Percentiles rank a stretch among this genome's conserved stretches.
phyloP scores from a whole-genome alignment of 2,329 filamentous ascomycete species.

The Kalmusia sp. region DNA sequence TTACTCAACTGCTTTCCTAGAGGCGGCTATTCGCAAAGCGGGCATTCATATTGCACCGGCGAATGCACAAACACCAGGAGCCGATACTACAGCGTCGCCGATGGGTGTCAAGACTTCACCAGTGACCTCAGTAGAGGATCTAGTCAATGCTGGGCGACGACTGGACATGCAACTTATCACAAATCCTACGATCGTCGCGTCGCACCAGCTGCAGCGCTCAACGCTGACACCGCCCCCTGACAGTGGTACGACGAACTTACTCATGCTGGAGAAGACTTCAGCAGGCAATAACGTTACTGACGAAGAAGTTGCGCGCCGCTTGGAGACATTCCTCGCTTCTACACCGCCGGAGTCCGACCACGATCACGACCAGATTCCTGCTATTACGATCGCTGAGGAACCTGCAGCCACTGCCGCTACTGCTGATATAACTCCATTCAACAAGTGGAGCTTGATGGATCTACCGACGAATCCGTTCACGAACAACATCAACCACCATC shows the following conservation, averaged over 20 bases:
- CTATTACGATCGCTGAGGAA: constrained; percentile 38
- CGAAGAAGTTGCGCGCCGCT: constrained; percentile 55
- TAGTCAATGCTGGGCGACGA: constrained; percentile 54
- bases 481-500: constrained; percentile 38
- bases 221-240: constrained; percentile 52
- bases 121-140: constrained; percentile 53
- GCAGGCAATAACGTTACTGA: constrained; percentile 47
- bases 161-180: constrained; percentile 40
- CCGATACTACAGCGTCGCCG: constrained; percentile 11
- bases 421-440: constrained; percentile 15
- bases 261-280: constrained; percentile 38
- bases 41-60: constrained; percentile 72
- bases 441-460: constrained; percentile 29
- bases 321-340: constrained; percentile 59
- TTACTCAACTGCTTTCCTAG: constrained; percentile 93
- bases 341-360: constrained; percentile 56
- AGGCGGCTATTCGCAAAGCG: constrained; percentile 87
- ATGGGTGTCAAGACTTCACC: constrained; percentile 31
- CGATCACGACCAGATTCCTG: constrained; percentile 35
- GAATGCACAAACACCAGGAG: constrained; percentile 21
- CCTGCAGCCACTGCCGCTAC: constrained; percentile 17
- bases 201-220: constrained; percentile 29
- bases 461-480: constrained; percentile 26
- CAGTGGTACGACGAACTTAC: constrained; percentile 42
- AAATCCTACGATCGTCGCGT: constrained; percentile 18